Evolutionary conservation across 192 early-diverging fungal species (phyloP).

Genomic region (Phycomyces nitens): DNA sequence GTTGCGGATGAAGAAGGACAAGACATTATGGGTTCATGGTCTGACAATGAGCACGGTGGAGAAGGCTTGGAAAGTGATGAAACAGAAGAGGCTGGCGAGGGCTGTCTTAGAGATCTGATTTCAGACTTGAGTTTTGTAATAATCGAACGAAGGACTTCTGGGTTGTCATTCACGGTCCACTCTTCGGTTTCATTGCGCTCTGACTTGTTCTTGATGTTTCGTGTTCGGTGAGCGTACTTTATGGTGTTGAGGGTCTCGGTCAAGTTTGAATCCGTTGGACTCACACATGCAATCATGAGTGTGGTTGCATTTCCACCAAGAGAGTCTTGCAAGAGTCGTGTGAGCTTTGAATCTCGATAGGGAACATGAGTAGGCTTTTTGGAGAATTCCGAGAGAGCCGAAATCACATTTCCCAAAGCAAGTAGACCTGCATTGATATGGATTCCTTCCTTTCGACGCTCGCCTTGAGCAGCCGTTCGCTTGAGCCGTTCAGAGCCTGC

Average conservation of each 20-base stretch:
- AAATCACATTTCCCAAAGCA: slow-evolving; percentile 97
- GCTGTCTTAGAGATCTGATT: slow-evolving; percentile 44
- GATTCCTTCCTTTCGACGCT: slow-evolving; percentile 93
- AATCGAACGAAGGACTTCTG: slow-evolving; percentile 61
- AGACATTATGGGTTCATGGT: not conserved
- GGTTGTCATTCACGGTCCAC: slow-evolving; percentile 54
- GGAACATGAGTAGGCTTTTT: slow-evolving; percentile 75
- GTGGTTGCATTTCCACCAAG: slow-evolving; percentile 93
- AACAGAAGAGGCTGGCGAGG: not conserved
- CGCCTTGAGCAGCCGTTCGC: slow-evolving; percentile 87
- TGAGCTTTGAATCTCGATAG: slow-evolving; percentile 96
- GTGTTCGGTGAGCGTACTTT: slow-evolving; percentile 91
- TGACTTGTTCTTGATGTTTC: slow-evolving; percentile 94
- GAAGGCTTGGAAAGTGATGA: slow-evolving; percentile 4
- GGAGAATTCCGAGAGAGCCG: slow-evolving; percentile 79
- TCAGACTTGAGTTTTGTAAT: slow-evolving; percentile 63
- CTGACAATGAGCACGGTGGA: slow-evolving; percentile 14
- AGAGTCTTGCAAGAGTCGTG: slow-evolving; percentile 92
- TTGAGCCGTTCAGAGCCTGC: slow-evolving; percentile 96
- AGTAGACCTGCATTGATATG: slow-evolving; percentile 94
- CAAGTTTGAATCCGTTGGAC: slow-evolving; percentile 78
- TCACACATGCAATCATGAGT: slow-evolving; percentile 93
- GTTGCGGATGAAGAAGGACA: slow-evolving; percentile 17
- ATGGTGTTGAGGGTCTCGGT: slow-evolving; percentile 95
- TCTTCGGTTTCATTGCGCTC: slow-evolving; percentile 67